These are phyloP conservation scores for Cyclocybe cylindracea DNA, from an alignment of 768 basidiomycete species.

Conservation along the genomic window DNA sequence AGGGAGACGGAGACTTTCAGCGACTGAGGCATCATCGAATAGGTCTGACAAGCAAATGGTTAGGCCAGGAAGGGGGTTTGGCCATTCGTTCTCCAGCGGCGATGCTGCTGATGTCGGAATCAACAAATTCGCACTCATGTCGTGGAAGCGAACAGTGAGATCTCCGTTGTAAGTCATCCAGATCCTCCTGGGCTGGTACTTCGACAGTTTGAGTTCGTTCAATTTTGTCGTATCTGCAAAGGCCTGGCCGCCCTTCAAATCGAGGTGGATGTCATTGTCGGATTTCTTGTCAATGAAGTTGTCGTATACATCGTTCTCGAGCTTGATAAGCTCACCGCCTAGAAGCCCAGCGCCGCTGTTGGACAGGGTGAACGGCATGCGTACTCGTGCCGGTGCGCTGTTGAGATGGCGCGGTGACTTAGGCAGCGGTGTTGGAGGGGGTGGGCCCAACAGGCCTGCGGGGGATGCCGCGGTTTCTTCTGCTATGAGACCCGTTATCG, in stretches of 20 bases:
- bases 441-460: slow-evolving; percentile 8
- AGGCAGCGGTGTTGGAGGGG: slow-evolving; percentile 10
- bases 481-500: neutral
- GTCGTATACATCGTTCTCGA: slow-evolving; percentile 51
- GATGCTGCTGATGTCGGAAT: slow-evolving; percentile 38
- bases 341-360: slow-evolving; percentile 33
- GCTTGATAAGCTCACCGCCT: slow-evolving; percentile 43
- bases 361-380: slow-evolving; percentile 15
- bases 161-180: slow-evolving; percentile 66
- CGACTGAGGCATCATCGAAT: slow-evolving; percentile 45
- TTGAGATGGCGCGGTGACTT: slow-evolving; percentile 15
- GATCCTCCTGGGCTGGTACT: slow-evolving; percentile 67
- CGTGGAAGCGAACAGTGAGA: slow-evolving; percentile 68
- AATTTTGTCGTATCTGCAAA: slow-evolving; percentile 53
- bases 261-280: slow-evolving; percentile 26
- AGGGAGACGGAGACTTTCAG: slow-evolving; percentile 22
- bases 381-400: slow-evolving; percentile 1
- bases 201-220: slow-evolving; percentile 55
- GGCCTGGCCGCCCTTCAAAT: slow-evolving; percentile 53
- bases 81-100: slow-evolving; percentile 63
- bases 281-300: slow-evolving; percentile 29
- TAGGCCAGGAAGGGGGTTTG: slow-evolving; percentile 60
- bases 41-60: slow-evolving; percentile 56
- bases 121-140: slow-evolving; percentile 71
- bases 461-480: neutral